A percentile compares a stretch with the other conserved stretches of the same genome.
phyloP scores from a whole-genome alignment of 1,284 basidiomycete genomes.

The Laetiporus sulphureus region DNA sequence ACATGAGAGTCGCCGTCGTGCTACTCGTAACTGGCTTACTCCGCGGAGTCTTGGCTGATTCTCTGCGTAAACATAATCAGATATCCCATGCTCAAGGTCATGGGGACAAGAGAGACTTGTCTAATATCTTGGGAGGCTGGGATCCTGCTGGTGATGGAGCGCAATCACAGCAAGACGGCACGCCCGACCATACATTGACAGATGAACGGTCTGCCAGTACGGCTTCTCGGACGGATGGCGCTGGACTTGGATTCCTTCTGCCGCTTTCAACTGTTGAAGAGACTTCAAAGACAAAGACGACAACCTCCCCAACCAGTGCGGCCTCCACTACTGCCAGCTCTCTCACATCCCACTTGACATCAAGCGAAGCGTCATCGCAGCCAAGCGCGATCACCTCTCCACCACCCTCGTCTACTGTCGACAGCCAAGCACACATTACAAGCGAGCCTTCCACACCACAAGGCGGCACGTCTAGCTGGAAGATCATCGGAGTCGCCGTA shows the following conservation, averaged over 20 bases:
- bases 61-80: not conserved
- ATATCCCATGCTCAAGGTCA: not conserved
- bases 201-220: not conserved
- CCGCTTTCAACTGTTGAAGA: not conserved
- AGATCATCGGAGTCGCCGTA: constrained; percentile 57
- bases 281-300: constrained; percentile 1
- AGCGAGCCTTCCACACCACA: constrained; percentile 3
- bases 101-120: constrained; percentile 1
- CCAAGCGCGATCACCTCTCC: not conserved
- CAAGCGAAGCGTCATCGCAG: not conserved
- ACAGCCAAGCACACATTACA: not conserved
- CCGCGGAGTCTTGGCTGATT: not conserved
- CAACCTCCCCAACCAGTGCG: not conserved
- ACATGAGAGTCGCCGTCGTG: constrained; percentile 3
- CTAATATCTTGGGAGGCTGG: constrained; percentile 1
- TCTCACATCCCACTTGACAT: too few relatives aligned
- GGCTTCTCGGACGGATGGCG: constrained; percentile 2
- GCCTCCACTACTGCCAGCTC: not conserved
- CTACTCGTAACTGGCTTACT: not conserved
- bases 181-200: not conserved
- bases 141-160: not conserved
- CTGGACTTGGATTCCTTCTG: constrained; percentile 1
- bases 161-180: not conserved
- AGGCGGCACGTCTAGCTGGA: constrained; percentile 40
- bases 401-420: not conserved